A percentile compares a stretch with the other conserved stretches of the same genome.
Evolutionary conservation across 1,284 basidiomycete genomes (phyloP).

Genomic region (Melampsora americana): DNA sequence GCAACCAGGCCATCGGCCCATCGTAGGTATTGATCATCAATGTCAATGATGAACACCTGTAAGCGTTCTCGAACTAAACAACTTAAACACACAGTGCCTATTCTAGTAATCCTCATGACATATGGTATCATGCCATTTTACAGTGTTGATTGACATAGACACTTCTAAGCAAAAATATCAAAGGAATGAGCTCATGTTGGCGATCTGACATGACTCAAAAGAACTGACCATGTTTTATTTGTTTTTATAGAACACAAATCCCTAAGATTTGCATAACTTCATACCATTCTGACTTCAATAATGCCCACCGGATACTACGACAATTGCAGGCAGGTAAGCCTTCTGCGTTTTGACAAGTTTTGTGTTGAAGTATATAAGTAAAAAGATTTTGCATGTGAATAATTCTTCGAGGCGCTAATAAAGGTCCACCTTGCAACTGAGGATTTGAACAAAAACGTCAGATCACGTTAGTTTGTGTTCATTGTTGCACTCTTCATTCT

Average conservation of each 20-base stretch:
- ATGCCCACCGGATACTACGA: constrained; percentile 15
- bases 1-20: too few species aligned
- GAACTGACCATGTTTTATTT: too few species aligned
- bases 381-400: constrained; percentile 23
- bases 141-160: too few species aligned
- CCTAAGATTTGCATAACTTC: constrained; percentile 41
- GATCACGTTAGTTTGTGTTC: not conserved
- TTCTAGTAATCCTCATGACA: too few species aligned
- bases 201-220: too few species aligned
- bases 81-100: too few species aligned
- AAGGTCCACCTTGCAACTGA: constrained; percentile 32
- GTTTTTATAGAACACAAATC: not conserved
- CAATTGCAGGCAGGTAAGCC: constrained; percentile 32
- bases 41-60: too few species aligned
- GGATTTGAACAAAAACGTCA: not conserved
- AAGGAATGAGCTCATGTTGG: too few species aligned
- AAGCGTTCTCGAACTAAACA: too few species aligned
- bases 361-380: constrained; percentile 32
- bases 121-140: too few species aligned
- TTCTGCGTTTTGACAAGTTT: constrained; percentile 18
- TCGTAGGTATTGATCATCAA: too few species aligned
- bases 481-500: not conserved
- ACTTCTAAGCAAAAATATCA: too few species aligned
- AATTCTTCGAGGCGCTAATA: constrained; percentile 30
- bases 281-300: constrained; percentile 33